Conservation (phyloP, 1,139 yeast genomes). For the Chernovozyma aurita region DNA sequence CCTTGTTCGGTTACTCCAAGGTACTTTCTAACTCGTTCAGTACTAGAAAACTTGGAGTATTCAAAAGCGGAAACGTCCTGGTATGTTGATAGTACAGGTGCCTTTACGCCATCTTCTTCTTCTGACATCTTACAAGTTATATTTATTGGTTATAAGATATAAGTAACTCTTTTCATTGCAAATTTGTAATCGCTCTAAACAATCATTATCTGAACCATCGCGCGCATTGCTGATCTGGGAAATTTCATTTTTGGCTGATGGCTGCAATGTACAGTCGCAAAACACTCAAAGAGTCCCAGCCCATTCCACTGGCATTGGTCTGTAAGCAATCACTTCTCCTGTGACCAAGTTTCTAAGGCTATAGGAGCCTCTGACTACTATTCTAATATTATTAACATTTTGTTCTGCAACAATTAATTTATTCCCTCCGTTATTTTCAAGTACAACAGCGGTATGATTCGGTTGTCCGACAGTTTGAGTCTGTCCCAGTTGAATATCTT, state of each 20-base stretch:
- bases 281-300: conserved; percentile 24
- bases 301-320: conserved; percentile 58
- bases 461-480: conserved; percentile 51
- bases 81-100: conserved; percentile 15
- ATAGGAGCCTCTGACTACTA: conserved; percentile 45
- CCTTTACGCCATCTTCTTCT: not conserved
- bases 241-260: too few species aligned
- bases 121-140: not conserved
- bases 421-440: conserved; percentile 26
- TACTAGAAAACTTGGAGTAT: conserved; percentile 14
- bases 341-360: conserved; percentile 37
- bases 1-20: not conserved
- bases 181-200: too few species aligned
- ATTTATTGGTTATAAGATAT: too few species aligned
- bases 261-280: too few species aligned
- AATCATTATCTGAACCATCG: too few species aligned
- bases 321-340: conserved; percentile 49
- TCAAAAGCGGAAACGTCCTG: conserved; percentile 21
- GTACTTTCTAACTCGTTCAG: conserved; percentile 10
- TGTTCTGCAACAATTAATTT: conserved; percentile 53
- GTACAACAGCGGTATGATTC: conserved; percentile 63
- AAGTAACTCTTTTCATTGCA: too few species aligned
- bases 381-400: conserved; percentile 49
- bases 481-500: conserved; percentile 21
- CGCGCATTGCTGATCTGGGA: too few species aligned